These are phyloP conservation scores for Cubamyces lactineus DNA, from an alignment of 768 basidiomycete genomes.

Conservation along the genomic window DNA sequence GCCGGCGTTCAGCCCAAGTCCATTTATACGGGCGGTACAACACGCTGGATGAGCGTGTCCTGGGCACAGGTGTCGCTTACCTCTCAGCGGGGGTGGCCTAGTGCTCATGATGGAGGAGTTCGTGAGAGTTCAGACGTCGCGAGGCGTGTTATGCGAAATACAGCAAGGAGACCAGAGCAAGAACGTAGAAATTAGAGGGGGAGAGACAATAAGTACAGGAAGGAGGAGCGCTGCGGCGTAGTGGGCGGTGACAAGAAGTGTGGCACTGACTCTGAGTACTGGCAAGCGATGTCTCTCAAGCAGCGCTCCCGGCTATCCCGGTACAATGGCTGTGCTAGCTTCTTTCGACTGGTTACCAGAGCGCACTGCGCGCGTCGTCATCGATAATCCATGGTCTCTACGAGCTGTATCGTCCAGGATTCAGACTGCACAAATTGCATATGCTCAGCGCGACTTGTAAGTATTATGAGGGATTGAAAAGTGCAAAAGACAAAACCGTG, in stretches of 20 bases:
- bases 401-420: too few species aligned
- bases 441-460: too few species aligned
- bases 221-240: constrained; percentile 13
- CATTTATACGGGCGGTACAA: too few species aligned
- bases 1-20: neutral
- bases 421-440: too few species aligned
- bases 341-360: too few species aligned
- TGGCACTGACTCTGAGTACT: neutral
- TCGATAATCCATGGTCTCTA: too few species aligned
- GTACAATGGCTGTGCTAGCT: too few species aligned
- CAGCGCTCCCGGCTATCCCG: too few species aligned
- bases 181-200: constrained; percentile 2
- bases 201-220: constrained; percentile 14
- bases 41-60: neutral
- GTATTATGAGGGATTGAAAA: too few species aligned
- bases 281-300: neutral
- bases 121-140: neutral
- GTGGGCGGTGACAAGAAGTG: constrained; percentile 1
- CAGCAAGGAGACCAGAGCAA: constrained; percentile 24
- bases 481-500: constrained; percentile 26
- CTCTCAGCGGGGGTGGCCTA: constrained; percentile 18
- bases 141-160: neutral
- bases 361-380: neutral
- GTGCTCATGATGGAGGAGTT: constrained; percentile 10
- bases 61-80: constrained; percentile 3